phyloP scores from a whole-genome alignment of 106 monocot species.

The Dioscorea zingiberensis region DNA sequence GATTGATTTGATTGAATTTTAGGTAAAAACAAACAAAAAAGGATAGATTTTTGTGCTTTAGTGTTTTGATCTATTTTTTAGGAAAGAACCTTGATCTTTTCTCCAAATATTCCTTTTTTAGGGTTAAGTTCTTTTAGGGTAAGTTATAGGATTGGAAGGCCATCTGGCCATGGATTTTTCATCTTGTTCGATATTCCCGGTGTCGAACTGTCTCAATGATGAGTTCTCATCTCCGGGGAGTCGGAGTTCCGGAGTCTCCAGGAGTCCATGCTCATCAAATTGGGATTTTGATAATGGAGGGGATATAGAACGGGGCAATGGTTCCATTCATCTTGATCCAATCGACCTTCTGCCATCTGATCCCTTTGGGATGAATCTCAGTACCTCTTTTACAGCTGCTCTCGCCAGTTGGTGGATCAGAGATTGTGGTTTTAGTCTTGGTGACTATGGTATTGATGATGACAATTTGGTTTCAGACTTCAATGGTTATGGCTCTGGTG shows the following conservation, averaged over 20 bases:
- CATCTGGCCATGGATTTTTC: neutral
- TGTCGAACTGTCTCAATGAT: neutral
- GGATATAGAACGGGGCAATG: neutral
- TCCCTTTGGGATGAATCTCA: constrained; percentile 65
- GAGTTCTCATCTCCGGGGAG: neutral
- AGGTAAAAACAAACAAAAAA: neutral
- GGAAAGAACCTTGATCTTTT: neutral
- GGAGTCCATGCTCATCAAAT: neutral
- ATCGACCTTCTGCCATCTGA: constrained; percentile 45
- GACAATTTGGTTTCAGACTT: neutral
- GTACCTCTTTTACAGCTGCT: constrained; percentile 17
- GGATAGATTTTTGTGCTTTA: neutral
- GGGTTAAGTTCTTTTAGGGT: neutral
- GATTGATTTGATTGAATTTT: neutral
- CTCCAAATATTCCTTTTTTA: neutral
- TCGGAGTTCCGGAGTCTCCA: neutral
- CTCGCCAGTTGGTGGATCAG: constrained; percentile 53
- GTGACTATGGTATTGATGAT: constrained; percentile 4
- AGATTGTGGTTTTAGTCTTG: constrained; percentile 2
- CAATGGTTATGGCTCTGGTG: constrained; percentile 1
- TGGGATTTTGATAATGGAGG: neutral
- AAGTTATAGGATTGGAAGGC: neutral
- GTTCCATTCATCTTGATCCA: constrained; percentile 13
- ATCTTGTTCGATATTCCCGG: neutral
- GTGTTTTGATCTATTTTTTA: neutral